These are phyloP conservation scores for Eucalyptus paniculata DNA, from an alignment of 345 rosid genomes.

Conservation along the genomic window DNA sequence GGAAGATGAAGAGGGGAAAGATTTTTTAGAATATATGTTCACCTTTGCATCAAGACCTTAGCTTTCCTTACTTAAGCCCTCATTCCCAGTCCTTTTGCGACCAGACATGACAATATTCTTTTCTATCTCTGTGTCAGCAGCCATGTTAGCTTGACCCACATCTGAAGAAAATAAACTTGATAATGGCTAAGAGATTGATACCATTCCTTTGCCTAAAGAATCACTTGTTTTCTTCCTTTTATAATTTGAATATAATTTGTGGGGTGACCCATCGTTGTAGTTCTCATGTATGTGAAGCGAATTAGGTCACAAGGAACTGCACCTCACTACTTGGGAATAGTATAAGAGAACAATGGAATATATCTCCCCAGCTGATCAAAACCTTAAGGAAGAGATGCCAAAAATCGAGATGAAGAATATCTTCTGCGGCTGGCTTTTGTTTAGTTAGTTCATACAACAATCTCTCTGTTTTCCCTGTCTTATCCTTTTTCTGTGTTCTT, in stretches of 20 bases:
- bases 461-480: neutral
- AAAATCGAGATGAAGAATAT: slow-evolving; percentile 21
- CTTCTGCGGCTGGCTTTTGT: slow-evolving; percentile 14
- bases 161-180: neutral
- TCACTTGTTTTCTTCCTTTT: neutral
- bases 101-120: neutral
- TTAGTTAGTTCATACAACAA: neutral
- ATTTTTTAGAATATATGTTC: neutral
- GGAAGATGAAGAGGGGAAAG: neutral
- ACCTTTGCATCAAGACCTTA: neutral
- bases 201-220: neutral
- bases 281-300: neutral
- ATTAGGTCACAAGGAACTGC: slow-evolving; percentile 8
- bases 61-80: neutral
- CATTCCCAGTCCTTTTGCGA: neutral
- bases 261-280: neutral
- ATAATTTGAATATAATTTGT: neutral
- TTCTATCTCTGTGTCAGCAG: neutral
- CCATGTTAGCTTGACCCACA: slow-evolving; percentile 12
- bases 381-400: slow-evolving; percentile 34
- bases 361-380: slow-evolving; percentile 12
- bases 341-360: slow-evolving; percentile 24
- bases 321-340: neutral
- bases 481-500: neutral
- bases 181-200: neutral